Percentiles rank a stretch among this genome's conserved stretches.
These are phyloP conservation scores for Argentina anserina DNA, from an alignment of 306 rosid species.

Conservation along the genomic window DNA sequence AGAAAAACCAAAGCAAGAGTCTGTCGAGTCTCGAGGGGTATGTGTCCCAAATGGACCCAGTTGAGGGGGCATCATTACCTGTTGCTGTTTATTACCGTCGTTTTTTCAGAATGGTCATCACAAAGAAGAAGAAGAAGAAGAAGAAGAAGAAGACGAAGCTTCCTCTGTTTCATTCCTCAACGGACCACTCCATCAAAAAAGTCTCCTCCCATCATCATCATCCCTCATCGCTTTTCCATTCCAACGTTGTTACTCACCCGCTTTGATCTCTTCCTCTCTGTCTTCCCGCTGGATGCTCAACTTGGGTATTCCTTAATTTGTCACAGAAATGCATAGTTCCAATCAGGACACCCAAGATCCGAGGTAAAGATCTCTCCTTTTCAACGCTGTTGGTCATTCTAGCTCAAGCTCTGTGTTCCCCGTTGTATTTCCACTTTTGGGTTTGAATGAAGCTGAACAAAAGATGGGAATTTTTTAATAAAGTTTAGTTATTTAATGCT, in stretches of 20 bases:
- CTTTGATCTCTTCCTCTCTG: constrained; percentile 13
- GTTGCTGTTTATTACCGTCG: neutral
- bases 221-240: constrained; percentile 6
- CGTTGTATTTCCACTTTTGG: neutral
- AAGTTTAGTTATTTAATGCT: neutral
- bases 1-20: neutral
- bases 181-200: constrained; percentile 22
- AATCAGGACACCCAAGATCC: constrained; percentile 61
- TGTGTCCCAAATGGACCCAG: neutral
- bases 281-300: constrained; percentile 24
- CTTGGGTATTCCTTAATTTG: constrained; percentile 13
- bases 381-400: constrained; percentile 4
- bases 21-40: too few relatives aligned
- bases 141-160: constrained; percentile 28
- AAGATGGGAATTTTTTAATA: neutral
- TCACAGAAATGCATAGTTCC: constrained; percentile 39
- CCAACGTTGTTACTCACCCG: constrained; percentile 18
- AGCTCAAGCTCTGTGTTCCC: neutral
- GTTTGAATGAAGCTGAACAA: constrained; percentile 2
- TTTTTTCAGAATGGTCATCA: constrained; percentile 1
- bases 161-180: constrained; percentile 25
- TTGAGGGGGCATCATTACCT: neutral
- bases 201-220: too few relatives aligned
- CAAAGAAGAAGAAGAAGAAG: neutral
- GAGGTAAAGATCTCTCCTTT: constrained; percentile 31